phyloP scores from a whole-genome alignment of 306 rosid genomes.

The Castanopsis chinensis region DNA sequence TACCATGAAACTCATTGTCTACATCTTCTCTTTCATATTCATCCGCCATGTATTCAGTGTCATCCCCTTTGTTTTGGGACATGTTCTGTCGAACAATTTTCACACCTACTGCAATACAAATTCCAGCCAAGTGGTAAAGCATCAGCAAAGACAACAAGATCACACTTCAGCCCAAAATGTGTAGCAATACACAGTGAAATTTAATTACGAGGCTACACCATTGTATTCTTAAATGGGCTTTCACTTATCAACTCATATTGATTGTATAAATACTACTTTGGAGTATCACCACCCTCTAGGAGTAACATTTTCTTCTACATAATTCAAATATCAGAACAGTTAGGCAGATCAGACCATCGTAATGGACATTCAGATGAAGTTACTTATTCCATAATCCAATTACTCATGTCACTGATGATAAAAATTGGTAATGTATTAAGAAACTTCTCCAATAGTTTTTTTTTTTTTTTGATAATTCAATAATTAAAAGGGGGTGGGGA shows the following conservation, averaged over 20 bases:
- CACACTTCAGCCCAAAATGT: neutral
- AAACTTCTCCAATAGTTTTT: neutral
- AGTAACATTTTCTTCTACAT: no score
- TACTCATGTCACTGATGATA: neutral
- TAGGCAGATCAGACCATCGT: neutral
- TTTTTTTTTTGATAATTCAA: no score
- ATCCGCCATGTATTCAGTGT: conserved; percentile 55
- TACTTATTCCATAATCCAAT: neutral
- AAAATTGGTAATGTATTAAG: neutral
- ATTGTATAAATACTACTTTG: neutral
- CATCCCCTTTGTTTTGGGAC: conserved; percentile 50
- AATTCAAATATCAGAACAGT: no score
- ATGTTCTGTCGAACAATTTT: conserved; percentile 23
- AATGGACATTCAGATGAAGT: neutral
- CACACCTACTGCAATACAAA: conserved; percentile 11
- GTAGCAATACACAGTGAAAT: neutral
- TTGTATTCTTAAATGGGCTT: neutral
- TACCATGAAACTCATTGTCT: conserved; percentile 49
- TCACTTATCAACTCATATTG: neutral
- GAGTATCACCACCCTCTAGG: neutral
- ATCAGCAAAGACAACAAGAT: neutral
- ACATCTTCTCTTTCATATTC: conserved; percentile 73
- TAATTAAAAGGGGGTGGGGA: no score
- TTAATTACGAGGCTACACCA: neutral
- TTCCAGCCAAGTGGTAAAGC: conserved; percentile 13